Base-by-base conservation (phyloP, 306 rosid species). In the Vigna trinervia region DNA sequence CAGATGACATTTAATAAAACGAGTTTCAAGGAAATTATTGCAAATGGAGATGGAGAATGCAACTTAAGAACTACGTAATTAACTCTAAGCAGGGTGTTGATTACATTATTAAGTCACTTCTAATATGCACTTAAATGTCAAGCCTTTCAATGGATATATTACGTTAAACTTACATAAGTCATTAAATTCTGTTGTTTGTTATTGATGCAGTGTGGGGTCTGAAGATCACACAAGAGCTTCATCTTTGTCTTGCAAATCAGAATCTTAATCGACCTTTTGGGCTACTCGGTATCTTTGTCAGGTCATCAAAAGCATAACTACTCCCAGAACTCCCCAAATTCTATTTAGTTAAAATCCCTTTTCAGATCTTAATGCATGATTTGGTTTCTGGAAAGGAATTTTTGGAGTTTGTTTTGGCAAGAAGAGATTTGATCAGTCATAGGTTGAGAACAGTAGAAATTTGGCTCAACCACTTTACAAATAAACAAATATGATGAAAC, bases 171-270 rank as follows among this genome's bases (percentile, higher is more conserved):
- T 73, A 51, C 38, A 46, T 12, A 71, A 72, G 65, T 79, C 34
- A 83, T 73, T 60, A 85, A 57, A 54, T 77, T 82, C 56, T 80
- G 85, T 70, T 69, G 83, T 69, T 82, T 74, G 85, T 36, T 82
- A 68, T 68, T 62, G 53, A 69, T 74, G 82, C 79, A 77, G 36
- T 20, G 82, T 85, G 87, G 89, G 90, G 86, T 73, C 90, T 78
- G 15, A 75, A 83, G 76, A 91, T 85, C 84, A 80, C 67, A 46
- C 62, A 75, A 64, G 50, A 86, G 75, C 82, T 79, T 60, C 77
- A 78, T 12, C 79, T 87, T 85, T 86, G 89, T 81, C 89, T 78
- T 53, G 81, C 77, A 91, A 86, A 89, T 91, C 97, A 83, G 88
- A 91, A 91, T 91, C 93, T 70, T 84, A 87, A 89, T 90, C 83